Conservation (phyloP, 371 early-diverging fungal genomes). For the Encephalitozoon intestinalis region DNA sequence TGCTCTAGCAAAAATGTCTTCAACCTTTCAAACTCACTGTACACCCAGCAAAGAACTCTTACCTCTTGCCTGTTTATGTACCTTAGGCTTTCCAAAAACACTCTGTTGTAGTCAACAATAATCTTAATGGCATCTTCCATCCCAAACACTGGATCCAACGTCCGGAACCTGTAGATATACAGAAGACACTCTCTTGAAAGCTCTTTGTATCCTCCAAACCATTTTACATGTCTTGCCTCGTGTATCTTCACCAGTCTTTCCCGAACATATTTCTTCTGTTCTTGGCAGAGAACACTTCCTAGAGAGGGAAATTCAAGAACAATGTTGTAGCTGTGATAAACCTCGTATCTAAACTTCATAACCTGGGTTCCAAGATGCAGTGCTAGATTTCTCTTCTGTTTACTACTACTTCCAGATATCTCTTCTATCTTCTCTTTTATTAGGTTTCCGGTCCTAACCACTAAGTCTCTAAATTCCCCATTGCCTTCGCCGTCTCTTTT, state of each 20-base stretch:
- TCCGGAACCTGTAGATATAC: not conserved
- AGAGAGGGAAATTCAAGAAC: not conserved
- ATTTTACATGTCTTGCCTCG: conserved; percentile 18
- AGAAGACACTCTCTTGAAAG: conserved; percentile 26
- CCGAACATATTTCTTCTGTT: not conserved
- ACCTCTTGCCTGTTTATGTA: conserved; percentile 53
- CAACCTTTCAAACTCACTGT: conserved; percentile 34
- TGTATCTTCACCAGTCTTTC: conserved; percentile 30
- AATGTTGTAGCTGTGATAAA: conserved; percentile 24
- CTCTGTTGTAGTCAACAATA: conserved; percentile 20
- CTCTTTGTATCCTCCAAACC: conserved; percentile 45
- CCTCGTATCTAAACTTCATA: conserved; percentile 24
- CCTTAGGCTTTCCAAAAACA: conserved; percentile 40
- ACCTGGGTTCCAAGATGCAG: conserved; percentile 50
- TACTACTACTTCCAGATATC: conserved; percentile 21
- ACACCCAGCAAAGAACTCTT: conserved; percentile 26
- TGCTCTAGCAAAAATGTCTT: conserved; percentile 27
- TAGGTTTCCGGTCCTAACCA: conserved; percentile 30
- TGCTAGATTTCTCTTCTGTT: conserved; percentile 53
- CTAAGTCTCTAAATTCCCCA: not conserved
- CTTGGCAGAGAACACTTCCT: not conserved
- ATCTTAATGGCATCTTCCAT: not conserved
- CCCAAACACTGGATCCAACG: conserved; percentile 1
- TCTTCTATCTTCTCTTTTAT: conserved; percentile 50
- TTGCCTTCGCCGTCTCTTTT: not conserved